These are phyloP conservation scores for Houttuynia cordata DNA, from an alignment of 164 flowering plant genomes.

Conservation along the genomic window DNA sequence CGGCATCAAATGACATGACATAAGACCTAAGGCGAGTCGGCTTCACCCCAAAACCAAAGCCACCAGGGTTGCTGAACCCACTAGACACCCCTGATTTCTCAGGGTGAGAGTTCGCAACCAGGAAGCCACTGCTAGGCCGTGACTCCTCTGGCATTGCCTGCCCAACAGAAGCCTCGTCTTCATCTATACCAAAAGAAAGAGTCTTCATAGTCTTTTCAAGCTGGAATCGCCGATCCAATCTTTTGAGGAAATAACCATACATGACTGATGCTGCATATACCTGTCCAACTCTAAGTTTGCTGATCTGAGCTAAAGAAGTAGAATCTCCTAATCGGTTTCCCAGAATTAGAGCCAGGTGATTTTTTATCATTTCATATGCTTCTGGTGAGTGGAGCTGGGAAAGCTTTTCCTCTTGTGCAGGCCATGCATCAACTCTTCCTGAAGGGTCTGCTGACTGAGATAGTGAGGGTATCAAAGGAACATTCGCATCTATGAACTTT, in stretches of 20 bases:
- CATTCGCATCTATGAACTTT: slow-evolving; percentile 79
- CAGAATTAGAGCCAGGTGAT: slow-evolving; percentile 68
- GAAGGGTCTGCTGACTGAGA: slow-evolving; percentile 30
- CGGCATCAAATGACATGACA: slow-evolving; percentile 84
- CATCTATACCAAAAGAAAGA: slow-evolving; percentile 39
- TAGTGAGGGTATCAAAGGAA: slow-evolving; percentile 52
- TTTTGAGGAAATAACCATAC: slow-evolving; percentile 89
- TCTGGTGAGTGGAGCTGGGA: slow-evolving; percentile 66
- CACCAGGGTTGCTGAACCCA: slow-evolving; percentile 30
- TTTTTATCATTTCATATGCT: slow-evolving; percentile 84
- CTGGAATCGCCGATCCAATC: slow-evolving; percentile 88
- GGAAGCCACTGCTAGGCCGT: slow-evolving; percentile 48
- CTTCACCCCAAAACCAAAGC: slow-evolving; percentile 43
- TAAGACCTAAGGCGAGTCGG: slow-evolving; percentile 50
- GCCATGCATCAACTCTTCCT: slow-evolving; percentile 55
- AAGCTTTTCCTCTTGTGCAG: slow-evolving; percentile 46
- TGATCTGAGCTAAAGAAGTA: slow-evolving; percentile 50
- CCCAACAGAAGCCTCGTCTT: slow-evolving; percentile 21
- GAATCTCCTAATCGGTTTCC: slow-evolving; percentile 52
- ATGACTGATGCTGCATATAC: slow-evolving; percentile 91
- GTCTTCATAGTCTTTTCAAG: slow-evolving; percentile 71
- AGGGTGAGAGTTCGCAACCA: slow-evolving; percentile 26
- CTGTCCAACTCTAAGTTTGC: slow-evolving; percentile 82
- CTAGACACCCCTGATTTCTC: slow-evolving; percentile 30
- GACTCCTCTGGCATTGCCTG: slow-evolving; percentile 19